These are phyloP conservation scores for Trametes hirsuta DNA, from an alignment of 1,284 basidiomycete genomes.

Conservation along the genomic window DNA sequence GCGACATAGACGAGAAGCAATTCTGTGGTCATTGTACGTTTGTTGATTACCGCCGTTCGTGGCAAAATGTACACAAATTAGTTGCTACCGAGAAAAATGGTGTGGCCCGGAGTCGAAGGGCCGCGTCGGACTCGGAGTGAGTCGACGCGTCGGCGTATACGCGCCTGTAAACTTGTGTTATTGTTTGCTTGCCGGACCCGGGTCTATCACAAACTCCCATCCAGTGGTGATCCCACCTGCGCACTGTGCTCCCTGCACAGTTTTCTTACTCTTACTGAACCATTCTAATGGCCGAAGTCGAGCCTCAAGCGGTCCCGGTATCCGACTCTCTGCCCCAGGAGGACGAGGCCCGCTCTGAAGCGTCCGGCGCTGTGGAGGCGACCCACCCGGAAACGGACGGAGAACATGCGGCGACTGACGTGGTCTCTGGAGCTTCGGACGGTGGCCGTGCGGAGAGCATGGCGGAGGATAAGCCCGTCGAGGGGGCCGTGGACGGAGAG, in stretches of 20 bases:
- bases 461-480: constrained; percentile 24
- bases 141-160: constrained; percentile 26
- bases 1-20: background rate
- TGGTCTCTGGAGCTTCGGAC: constrained; percentile 37
- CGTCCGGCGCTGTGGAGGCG: constrained; percentile 30
- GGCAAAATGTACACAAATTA: background rate
- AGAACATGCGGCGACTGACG: constrained; percentile 56
- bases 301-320: constrained; percentile 35
- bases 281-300: constrained; percentile 51
- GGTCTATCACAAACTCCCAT: constrained; percentile 25
- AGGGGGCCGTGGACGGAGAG: constrained; percentile 23
- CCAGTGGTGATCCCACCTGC: constrained; percentile 29
- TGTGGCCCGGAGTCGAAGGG: background rate
- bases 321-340: constrained; percentile 27
- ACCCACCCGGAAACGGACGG: constrained; percentile 37
- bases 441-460: constrained; percentile 31
- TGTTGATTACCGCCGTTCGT: too few species aligned
- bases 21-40: background rate
- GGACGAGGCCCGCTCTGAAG: constrained; percentile 29
- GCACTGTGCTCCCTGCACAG: constrained; percentile 27
- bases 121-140: constrained; percentile 17
- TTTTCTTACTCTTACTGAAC: constrained; percentile 31
- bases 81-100: background rate
- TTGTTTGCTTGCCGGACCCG: constrained; percentile 26
- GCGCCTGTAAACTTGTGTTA: constrained; percentile 21